Percentiles rank a stretch among this genome's conserved stretches.
Evolutionary conservation across 345 rosid species (phyloP).

Genomic region (Pseudoturritis turrita): DNA sequence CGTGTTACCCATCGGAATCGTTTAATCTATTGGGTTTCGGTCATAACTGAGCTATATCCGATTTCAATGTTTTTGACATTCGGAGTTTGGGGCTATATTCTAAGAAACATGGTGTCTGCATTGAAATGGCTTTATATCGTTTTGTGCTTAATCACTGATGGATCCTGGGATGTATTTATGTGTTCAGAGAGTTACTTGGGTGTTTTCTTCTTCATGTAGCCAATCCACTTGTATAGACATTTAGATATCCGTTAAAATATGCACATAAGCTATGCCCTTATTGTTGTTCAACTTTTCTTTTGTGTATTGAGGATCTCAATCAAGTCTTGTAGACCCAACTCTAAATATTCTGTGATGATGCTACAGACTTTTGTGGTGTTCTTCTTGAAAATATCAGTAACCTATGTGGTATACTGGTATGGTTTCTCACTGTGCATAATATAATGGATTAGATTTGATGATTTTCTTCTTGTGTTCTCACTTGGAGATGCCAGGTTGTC

Average conservation of each 20-base stretch:
- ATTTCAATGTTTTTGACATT: too few species aligned
- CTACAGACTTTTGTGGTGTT: neutral
- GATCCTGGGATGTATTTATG: neutral
- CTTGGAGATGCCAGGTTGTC: conserved; percentile 65
- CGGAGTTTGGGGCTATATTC: neutral
- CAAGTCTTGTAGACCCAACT: too few species aligned
- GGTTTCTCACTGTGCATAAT: neutral
- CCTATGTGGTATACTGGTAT: neutral
- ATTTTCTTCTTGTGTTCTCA: conserved; percentile 1
- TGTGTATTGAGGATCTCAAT: too few species aligned
- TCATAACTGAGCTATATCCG: neutral
- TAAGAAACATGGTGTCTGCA: neutral
- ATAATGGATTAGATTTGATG: neutral
- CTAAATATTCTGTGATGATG: neutral
- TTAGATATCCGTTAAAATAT: too few species aligned
- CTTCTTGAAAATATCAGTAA: neutral
- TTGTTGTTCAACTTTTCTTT: too few species aligned
- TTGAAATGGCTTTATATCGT: neutral
- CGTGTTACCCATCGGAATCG: neutral
- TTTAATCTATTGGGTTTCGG: neutral
- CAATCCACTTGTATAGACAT: too few species aligned
- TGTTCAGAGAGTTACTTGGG: neutral
- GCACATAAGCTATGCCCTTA: too few species aligned
- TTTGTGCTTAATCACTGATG: neutral
- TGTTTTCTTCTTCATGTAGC: too few species aligned